Conservation (phyloP, 2,329 filamentous ascomycete genomes). For the Verticillium zaregamsianum region DNA sequence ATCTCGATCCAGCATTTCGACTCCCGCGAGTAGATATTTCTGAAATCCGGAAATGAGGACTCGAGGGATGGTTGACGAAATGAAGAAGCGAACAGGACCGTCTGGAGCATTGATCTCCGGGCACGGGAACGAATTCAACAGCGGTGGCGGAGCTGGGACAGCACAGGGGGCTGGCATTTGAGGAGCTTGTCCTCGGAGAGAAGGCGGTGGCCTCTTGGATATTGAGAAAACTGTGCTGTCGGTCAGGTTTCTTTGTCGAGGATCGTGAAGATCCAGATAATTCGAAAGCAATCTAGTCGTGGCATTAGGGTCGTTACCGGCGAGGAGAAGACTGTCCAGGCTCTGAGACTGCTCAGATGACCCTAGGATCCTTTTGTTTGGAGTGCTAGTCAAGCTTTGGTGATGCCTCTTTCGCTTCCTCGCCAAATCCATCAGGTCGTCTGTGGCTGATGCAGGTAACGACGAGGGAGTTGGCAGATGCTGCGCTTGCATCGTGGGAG, state of each 20-base stretch:
- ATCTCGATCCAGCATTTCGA: conserved; percentile 58
- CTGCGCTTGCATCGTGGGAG: not conserved
- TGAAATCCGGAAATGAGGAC: conserved; percentile 46
- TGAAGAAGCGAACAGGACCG: conserved; percentile 34
- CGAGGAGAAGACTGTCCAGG: not conserved
- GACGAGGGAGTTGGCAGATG: not conserved
- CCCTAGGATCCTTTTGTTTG: not conserved
- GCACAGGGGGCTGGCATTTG: not conserved
- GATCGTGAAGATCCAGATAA: conserved; percentile 26
- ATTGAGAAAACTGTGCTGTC: not conserved
- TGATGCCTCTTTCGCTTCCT: conserved; percentile 4
- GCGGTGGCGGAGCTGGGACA: too few species aligned
- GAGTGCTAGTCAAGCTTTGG: not conserved
- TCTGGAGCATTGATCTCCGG: conserved; percentile 15
- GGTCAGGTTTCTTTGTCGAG: conserved; percentile 14
- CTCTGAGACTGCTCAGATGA: not conserved
- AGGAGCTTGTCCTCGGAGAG: not conserved
- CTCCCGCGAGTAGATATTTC: conserved; percentile 35
- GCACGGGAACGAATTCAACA: not conserved
- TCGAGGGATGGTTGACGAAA: conserved; percentile 46
- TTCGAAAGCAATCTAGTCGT: conserved; percentile 22
- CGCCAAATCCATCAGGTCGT: not conserved
- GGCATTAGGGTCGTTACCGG: conserved; percentile 5
- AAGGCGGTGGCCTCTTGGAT: too few species aligned
- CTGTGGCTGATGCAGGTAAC: not conserved